Evolutionary conservation across 768 basidiomycete genomes (phyloP).

Genomic region (Mycena rosella): DNA sequence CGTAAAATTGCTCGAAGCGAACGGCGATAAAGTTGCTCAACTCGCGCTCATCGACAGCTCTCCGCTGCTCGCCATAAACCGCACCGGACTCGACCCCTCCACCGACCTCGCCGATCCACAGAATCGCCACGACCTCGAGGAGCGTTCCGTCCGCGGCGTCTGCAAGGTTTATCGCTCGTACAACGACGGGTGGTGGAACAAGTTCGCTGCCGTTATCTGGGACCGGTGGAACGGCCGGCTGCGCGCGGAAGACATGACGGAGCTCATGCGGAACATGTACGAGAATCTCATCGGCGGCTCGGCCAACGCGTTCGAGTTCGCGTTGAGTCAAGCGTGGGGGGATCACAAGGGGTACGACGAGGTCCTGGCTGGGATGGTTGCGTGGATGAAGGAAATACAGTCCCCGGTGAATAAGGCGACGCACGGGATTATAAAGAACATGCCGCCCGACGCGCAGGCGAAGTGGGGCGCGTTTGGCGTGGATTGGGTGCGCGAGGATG

Average conservation of each 20-base stretch:
- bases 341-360: neutral
- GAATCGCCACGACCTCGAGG: neutral
- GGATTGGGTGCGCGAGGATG: slow-evolving; percentile 6
- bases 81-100: neutral
- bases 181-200: slow-evolving; percentile 1
- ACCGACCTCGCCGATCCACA: neutral
- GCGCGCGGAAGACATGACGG: neutral
- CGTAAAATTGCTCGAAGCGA: neutral
- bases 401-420: slow-evolving; percentile 10
- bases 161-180: neutral
- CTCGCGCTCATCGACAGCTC: slow-evolving; percentile 16
- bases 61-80: neutral
- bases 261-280: slow-evolving; percentile 1
- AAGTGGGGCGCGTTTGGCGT: slow-evolving; percentile 7
- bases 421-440: neutral
- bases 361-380: neutral
- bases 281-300: neutral
- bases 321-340: neutral
- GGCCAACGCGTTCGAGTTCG: neutral
- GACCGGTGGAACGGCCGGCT: slow-evolving; percentile 14
- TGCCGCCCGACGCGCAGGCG: neutral
- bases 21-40: slow-evolving; percentile 1
- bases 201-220: neutral
- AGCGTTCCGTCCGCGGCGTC: neutral
- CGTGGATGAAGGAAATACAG: slow-evolving; percentile 3